Conservation (phyloP, 2,329 filamentous ascomycete species). For the Pseudocercospora musae region DNA sequence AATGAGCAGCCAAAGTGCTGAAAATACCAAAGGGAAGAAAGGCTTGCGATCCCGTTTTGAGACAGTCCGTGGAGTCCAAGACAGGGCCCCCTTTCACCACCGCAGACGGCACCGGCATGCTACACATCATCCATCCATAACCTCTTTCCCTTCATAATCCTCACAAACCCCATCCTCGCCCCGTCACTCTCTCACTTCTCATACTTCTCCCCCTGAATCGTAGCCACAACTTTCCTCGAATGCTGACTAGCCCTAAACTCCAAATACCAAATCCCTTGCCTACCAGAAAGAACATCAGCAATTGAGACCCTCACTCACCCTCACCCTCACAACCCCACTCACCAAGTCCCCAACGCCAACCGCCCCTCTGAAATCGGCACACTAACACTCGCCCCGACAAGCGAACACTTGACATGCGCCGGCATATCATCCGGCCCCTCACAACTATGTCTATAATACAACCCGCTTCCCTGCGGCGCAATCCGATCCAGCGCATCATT, state of each 20-base stretch:
- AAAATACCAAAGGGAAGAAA: too few species aligned
- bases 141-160: not conserved
- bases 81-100: not conserved
- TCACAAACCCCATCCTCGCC: not conserved
- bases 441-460: constrained; percentile 88
- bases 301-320: constrained; percentile 64
- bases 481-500: constrained; percentile 91
- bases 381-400: constrained; percentile 84
- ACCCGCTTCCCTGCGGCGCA: constrained; percentile 68
- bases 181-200: constrained; percentile 33
- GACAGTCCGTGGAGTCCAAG: not conserved
- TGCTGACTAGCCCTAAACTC: constrained; percentile 81
- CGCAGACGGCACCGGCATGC: too few species aligned
- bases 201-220: constrained; percentile 78
- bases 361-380: constrained; percentile 87
- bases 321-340: constrained; percentile 62
- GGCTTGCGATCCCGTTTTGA: too few species aligned
- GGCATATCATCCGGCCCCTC: constrained; percentile 95
- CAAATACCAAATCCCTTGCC: constrained; percentile 93
- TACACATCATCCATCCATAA: not conserved
- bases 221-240: constrained; percentile 78
- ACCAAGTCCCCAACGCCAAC: constrained; percentile 65
- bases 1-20: too few species aligned
- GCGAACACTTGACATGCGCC: constrained; percentile 88
- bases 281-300: constrained; percentile 40